Evolutionary conservation across 768 basidiomycete genomes (phyloP).

Genomic region (Boletus eberwhitei): DNA sequence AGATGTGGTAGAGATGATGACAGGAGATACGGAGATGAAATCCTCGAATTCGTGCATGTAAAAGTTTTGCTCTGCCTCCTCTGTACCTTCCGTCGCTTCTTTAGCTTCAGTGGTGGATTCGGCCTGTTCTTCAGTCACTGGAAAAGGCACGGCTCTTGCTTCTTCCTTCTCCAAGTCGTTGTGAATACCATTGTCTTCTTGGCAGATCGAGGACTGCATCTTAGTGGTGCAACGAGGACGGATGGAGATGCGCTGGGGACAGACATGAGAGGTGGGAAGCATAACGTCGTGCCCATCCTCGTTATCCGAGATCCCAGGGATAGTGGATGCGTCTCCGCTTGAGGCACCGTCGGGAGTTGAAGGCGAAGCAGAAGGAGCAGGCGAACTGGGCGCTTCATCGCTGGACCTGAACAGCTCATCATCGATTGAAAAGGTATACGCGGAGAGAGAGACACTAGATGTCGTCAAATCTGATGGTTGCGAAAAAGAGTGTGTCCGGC

Average conservation of each 20-base stretch:
- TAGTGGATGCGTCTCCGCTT: constrained; percentile 41
- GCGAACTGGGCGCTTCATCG: constrained; percentile 24
- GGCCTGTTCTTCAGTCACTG: constrained; percentile 9
- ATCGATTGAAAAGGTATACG: constrained; percentile 26
- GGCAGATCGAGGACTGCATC: constrained; percentile 19
- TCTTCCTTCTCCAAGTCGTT: constrained; percentile 7
- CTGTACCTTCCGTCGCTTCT: constrained; percentile 28
- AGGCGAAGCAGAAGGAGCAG: constrained; percentile 31
- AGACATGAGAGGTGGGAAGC: constrained; percentile 28
- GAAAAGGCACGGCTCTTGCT: constrained; percentile 3
- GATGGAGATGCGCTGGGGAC: constrained; percentile 44
- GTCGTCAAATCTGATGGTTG: neutral
- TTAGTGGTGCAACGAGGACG: constrained; percentile 52
- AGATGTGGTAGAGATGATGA: constrained; percentile 27
- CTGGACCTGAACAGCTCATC: too few relatives aligned
- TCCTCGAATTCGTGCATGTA: constrained; percentile 55
- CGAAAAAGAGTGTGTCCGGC: constrained; percentile 7
- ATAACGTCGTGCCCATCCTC: constrained; percentile 31
- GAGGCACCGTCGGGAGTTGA: constrained; percentile 40
- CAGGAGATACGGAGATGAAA: constrained; percentile 45
- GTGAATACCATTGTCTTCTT: constrained; percentile 14
- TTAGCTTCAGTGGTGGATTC: constrained; percentile 6
- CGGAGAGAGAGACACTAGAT: constrained; percentile 29
- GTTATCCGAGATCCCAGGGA: constrained; percentile 57
- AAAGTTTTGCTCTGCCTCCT: constrained; percentile 55